Percentiles rank a stretch among this genome's conserved stretches.
Conservation (phyloP, 768 basidiomycete genomes). For the Trametopsis cervina region DNA sequence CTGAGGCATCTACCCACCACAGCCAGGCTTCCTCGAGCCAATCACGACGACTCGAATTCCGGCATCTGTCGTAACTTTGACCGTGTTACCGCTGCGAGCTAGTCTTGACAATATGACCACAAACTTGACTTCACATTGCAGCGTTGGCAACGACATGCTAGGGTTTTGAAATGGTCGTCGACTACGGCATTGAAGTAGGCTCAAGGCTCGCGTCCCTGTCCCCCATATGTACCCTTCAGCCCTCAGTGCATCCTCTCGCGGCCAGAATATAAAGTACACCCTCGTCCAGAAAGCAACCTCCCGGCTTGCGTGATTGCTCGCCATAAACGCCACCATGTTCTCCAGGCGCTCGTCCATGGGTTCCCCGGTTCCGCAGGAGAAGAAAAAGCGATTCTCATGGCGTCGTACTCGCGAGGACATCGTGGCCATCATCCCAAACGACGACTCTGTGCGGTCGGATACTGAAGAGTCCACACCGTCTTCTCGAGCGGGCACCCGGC, state of each 20-base stretch:
- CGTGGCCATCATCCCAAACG: neutral
- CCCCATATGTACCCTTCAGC: too few species aligned
- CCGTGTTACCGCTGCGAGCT: neutral
- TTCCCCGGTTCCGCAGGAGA: neutral
- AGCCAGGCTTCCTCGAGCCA: too few species aligned
- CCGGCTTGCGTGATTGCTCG: neutral
- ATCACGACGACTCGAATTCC: conserved; percentile 4
- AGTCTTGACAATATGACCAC: neutral
- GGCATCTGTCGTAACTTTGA: conserved; percentile 1
- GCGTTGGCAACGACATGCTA: too few species aligned
- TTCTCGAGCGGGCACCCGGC: neutral
- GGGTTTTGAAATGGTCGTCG: too few species aligned
- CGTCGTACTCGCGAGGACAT: neutral
- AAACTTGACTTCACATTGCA: too few species aligned
- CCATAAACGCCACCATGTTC: neutral
- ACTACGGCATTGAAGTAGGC: too few species aligned
- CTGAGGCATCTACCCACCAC: too few species aligned
- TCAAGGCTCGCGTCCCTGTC: too few species aligned
- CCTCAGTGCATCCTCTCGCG: too few species aligned
- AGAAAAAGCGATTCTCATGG: conserved; percentile 1
- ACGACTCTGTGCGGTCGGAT: neutral
- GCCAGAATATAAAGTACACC: too few species aligned
- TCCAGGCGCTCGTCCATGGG: neutral
- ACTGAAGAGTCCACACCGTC: neutral
- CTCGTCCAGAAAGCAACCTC: too few species aligned